Evolutionary conservation across 2,329 filamentous ascomycete species (phyloP).

Genomic region (Teratosphaeria destructans): DNA sequence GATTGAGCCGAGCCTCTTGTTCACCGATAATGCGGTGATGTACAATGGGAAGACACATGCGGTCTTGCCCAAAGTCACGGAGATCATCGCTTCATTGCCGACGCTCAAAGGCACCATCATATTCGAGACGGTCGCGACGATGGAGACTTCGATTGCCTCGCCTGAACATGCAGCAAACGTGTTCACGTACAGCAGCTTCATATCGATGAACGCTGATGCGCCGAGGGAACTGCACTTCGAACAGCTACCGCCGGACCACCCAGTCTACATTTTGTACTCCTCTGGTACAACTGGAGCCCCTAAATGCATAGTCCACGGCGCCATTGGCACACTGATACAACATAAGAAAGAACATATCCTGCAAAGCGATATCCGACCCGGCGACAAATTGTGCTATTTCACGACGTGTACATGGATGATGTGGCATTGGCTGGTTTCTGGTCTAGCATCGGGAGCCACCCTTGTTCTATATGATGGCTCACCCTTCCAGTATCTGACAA

Average conservation of each 20-base stretch:
- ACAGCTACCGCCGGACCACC: conserved; percentile 73
- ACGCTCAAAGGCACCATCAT: conserved; percentile 63
- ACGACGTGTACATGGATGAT: conserved; percentile 99
- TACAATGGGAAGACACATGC: conserved; percentile 89
- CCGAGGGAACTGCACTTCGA: conserved; percentile 44
- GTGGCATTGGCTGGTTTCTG: conserved; percentile 95
- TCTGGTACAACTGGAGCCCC: conserved; percentile 80
- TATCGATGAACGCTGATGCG: conserved; percentile 28
- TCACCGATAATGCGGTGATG: conserved; percentile 76
- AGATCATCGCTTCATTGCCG: conserved; percentile 59
- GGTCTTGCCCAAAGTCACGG: conserved; percentile 66
- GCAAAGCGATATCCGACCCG: conserved; percentile 67
- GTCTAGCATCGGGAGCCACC: conserved; percentile 70
- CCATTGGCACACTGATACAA: conserved; percentile 80
- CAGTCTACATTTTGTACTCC: conserved; percentile 87
- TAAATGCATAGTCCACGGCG: conserved; percentile 90
- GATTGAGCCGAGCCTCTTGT: conserved; percentile 71
- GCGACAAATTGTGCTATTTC: conserved; percentile 78
- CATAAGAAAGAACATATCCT: conserved; percentile 95
- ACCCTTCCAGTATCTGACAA: conserved; percentile 54
- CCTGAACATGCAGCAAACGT: conserved; percentile 3
- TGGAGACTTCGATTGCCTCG: conserved; percentile 26
- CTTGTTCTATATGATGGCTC: conserved; percentile 87
- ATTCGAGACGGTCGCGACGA: conserved; percentile 52
- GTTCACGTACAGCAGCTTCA: conserved; percentile 20